Base-by-base conservation (phyloP, 2,329 filamentous ascomycete species). In the Ophiostoma himal-ulmi region DNA sequence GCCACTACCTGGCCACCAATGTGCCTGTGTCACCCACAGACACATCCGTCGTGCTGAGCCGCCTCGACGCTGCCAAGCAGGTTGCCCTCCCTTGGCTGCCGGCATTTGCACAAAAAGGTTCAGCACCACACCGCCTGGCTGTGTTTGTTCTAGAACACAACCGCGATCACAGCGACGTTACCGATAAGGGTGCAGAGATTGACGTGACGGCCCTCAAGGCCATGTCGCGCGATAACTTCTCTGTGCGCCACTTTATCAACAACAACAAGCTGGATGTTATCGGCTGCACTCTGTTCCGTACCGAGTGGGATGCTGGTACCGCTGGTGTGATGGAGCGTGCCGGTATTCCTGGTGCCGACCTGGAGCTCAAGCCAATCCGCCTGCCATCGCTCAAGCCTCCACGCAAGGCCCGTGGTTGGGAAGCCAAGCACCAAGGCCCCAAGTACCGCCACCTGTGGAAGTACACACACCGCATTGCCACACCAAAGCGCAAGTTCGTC, bases 261-360 rank as follows among this genome's bases (percentile, higher is more conserved):
- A 89, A 88, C 78, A 87, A 92, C 78, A 80, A 82, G 71, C 82
- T 95, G 72, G 85, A 83, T 71, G 87, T 94, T 8, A 88, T 97
- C 71, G 94, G 94, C 62, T 91, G 93, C 75, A 92, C 89, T 78
- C 82, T 99, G 75, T 99, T 98, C 88, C 89, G 95, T 74, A 90
- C 88, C 72, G 82, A 91, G 74, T 98, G 94, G 92, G 95, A 99
- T 79, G 91, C 95, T 72, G 88, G 86, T 76, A 99, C 92, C 69
- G 88, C 87, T n/a, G 88, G 83, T 68, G 92, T 99, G 73, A 97
- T 99, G 94, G 83, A 88, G 77, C 86, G 91, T 75, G 86, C 91
- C 75, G 88, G 87, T 72, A 84, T 96, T 73, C 85, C 88, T 37
- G 93, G 93, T 67, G 88, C 89, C 71, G 90, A 96, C 76, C 79